These are phyloP conservation scores for Coniochaeta sp. DNA, from an alignment of 2,329 filamentous ascomycete genomes.

Conservation along the genomic window DNA sequence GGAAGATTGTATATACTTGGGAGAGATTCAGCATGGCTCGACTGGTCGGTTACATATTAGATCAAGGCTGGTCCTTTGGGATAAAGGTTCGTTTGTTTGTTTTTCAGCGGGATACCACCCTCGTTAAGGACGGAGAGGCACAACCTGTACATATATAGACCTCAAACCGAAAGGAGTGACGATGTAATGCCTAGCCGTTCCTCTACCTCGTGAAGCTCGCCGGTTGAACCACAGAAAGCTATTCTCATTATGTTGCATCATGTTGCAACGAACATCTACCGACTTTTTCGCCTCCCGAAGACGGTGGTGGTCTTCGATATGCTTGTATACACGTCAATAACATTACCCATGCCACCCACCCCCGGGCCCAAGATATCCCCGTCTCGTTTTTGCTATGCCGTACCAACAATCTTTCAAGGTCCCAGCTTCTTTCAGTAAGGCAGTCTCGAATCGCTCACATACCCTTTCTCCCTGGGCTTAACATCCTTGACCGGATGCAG, in stretches of 20 bases:
- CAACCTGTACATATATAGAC: not conserved
- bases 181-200: not conserved
- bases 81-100: no score
- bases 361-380: not conserved
- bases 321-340: not conserved
- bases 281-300: not conserved
- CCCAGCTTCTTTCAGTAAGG: constrained; percentile 19
- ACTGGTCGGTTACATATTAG: no score
- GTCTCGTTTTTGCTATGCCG: not conserved
- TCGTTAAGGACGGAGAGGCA: no score
- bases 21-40: no score
- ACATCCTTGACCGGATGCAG: constrained; percentile 55
- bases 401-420: no score
- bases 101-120: no score
- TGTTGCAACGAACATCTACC: not conserved
- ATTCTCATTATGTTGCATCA: not conserved
- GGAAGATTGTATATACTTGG: not conserved
- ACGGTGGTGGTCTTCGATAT: not conserved
- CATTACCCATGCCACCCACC: not conserved
- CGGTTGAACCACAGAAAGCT: not conserved
- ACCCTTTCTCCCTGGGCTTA: constrained; percentile 37
- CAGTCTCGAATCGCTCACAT: constrained; percentile 30
- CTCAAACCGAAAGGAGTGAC: not conserved
- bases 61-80: no score
- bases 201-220: not conserved